A percentile compares a stretch with the other conserved stretches of the same genome.
Conservation (phyloP, 1,139 yeast genomes). For the Sugiyamaella neomexicana region DNA sequence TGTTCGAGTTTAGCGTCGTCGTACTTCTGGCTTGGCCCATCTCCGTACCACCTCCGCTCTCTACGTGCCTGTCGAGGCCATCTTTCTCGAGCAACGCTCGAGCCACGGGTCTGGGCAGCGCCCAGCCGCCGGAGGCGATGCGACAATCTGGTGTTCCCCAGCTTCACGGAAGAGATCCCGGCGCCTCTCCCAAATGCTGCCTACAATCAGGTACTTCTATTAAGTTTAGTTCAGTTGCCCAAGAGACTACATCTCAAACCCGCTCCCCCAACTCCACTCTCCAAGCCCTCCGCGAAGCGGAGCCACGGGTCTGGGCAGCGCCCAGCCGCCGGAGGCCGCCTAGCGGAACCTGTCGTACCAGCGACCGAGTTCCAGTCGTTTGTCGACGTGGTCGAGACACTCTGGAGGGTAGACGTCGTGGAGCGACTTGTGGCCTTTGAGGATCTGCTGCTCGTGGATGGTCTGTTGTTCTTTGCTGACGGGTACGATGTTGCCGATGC, state of each 20-base stretch:
- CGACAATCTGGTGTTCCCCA: too few relatives aligned
- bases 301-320: conserved; percentile 7
- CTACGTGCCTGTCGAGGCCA: too few relatives aligned
- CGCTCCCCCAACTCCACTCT: not conserved
- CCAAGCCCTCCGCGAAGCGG: conserved; percentile 9
- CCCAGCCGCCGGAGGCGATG: too few relatives aligned
- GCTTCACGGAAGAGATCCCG: too few relatives aligned
- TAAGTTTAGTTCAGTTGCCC: too few relatives aligned
- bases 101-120: too few relatives aligned
- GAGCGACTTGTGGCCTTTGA: conserved; percentile 61
- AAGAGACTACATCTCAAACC: too few relatives aligned
- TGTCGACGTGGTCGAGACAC: conserved; percentile 57
- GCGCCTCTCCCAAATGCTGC: too few relatives aligned
- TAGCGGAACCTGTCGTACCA: conserved; percentile 47
- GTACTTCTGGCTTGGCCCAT: too few relatives aligned
- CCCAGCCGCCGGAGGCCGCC: conserved; percentile 13
- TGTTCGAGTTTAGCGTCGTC: too few relatives aligned
- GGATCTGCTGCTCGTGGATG: conserved; percentile 69
- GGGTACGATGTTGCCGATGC: conserved; percentile 73
- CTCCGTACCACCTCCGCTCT: too few relatives aligned
- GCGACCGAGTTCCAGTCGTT: conserved; percentile 70
- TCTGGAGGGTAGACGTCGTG: conserved; percentile 65
- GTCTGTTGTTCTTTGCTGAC: conserved; percentile 88
- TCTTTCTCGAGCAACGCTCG: too few relatives aligned
- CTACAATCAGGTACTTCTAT: not conserved